Evolutionary conservation across 1,284 basidiomycete genomes (phyloP), one percentile per base, ranked within the genome.

Genomic region (Microbotryomycetes sp.): DNA sequence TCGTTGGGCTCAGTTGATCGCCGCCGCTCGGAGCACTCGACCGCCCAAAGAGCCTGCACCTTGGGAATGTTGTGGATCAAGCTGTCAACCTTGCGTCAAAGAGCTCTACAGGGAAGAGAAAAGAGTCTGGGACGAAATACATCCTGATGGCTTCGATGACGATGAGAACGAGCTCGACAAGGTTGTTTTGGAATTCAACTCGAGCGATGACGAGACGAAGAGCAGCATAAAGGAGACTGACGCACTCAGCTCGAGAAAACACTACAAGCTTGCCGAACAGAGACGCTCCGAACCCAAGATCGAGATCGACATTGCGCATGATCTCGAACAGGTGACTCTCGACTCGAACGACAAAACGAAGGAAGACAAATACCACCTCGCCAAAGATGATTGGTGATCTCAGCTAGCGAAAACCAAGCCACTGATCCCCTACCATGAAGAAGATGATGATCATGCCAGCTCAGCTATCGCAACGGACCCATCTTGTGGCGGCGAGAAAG

Each of bases 31-130:
- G 12, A 36, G 28, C 1, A 16, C 16, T 1, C 49, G 26, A n/a
- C 25, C 53, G 14, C 66, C 66, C 5, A 45, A 49, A 7, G 61
- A 59, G 45, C 66, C 66, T 0, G 64, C 62, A 5, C 46, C 52
- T 6, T 63, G 64, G 59, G 66, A 68, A 4, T 68, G 66, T 30
- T 68, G 66, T 22, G 66, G 64, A 15, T 31, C 52, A 31, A 64
- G 58, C 23, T 68, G 66, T 50, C 63, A 60, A 29, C 66, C 66
- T 4, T 68, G 66, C 30, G 66, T 68, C 1, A 59, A 26, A 6
- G 59, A 60, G 45, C 23, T 63, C 6, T 62, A 52, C 49, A 47
- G 53, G 52, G 54, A 65, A 49, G 66, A 68, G 52, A 36, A 31
- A 15, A 52, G 53, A 36, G 64, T 65, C 5, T 68, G 66, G 66